Evolutionary conservation across 177 flowering plant genomes (phyloP), one percentile per base, ranked within the genome.

Genomic region (Tripterygium wilfordii): DNA sequence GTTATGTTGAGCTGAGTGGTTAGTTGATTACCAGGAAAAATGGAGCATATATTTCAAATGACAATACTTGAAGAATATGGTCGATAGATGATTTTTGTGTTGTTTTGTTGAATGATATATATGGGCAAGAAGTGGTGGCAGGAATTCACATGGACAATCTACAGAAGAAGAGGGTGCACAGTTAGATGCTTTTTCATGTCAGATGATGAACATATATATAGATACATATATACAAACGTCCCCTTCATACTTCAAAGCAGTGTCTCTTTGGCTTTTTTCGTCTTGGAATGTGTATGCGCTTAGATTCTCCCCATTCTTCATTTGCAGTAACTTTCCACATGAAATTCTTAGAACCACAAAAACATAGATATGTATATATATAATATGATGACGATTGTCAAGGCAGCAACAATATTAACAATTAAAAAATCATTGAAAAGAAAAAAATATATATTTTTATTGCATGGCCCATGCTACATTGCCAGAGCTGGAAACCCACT

Each of bases 271-370:
- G 71, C 67, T 10, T 61, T 61, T 67, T 62, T 54, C 56, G 24
- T 44, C 53, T 68, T 57, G 77, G 68, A 62, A 57, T 59, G 40
- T 53, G 77, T 62, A n/a, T n/a, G 73, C 63, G 51, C n/a, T n/a
- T n/a, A n/a, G n/a, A n/a, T n/a, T n/a, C n/a, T n/a, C n/a, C n/a
- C n/a, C n/a, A n/a, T n/a, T n/a, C n/a, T n/a, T n/a, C n/a, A n/a
- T n/a, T n/a, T n/a, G n/a, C n/a, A n/a, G n/a, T n/a, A n/a, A n/a
- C n/a, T n/a, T n/a, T n/a, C n/a, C n/a, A n/a, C n/a, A n/a, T n/a
- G n/a, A n/a, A n/a, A n/a, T n/a, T n/a, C n/a, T n/a, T n/a, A n/a
- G n/a, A n/a, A n/a, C n/a, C n/a, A n/a, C n/a, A n/a, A n/a, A n/a
- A n/a, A n/a, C n/a, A n/a, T n/a, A n/a, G n/a, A n/a, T n/a, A n/a